Percentiles rank a stretch among this genome's conserved stretches.
Evolutionary conservation across 805 yeast genomes (phyloP).

Genomic region (Blastobotrys mokoenaii): DNA sequence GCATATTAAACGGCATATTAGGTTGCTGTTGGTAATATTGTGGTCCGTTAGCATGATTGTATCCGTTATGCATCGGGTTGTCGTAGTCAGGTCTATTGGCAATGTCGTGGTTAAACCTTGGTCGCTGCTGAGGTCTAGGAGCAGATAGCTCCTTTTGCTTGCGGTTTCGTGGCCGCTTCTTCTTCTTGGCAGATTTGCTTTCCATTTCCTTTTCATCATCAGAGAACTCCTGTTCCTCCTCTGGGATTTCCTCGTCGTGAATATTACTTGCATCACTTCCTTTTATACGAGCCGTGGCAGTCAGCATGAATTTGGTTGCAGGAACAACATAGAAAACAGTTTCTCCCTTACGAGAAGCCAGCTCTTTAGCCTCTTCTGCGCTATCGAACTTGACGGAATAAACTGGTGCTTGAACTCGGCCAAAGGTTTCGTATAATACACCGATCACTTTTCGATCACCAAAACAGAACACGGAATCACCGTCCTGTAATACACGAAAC

Average conservation of each 20-base stretch:
- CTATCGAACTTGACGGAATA: conserved; percentile 64
- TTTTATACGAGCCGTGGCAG: conserved; percentile 62
- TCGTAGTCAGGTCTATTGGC: conserved; percentile 5
- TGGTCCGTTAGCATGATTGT: conserved; percentile 13
- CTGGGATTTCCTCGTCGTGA: conserved; percentile 89
- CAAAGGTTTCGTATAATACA: conserved; percentile 79
- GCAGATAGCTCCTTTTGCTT: not conserved
- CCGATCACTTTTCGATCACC: conserved; percentile 67
- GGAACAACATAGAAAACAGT: conserved; percentile 72
- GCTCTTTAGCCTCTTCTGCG: conserved; percentile 40
- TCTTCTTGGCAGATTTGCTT: conserved; percentile 55
- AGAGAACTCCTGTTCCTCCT: conserved; percentile 88
- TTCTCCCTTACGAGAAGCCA: conserved; percentile 41
- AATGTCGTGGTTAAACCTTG: conserved; percentile 2
- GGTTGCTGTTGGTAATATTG: conserved; percentile 11
- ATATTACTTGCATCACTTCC: conserved; percentile 95
- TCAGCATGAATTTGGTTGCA: conserved; percentile 68
- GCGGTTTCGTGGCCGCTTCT: conserved; percentile 38
- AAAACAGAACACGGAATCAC: conserved; percentile 64
- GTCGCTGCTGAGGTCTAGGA: conserved; percentile 9
- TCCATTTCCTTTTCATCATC: conserved; percentile 87
- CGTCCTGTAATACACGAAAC: conserved; percentile 62
- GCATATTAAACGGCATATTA: not conserved
- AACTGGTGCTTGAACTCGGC: conserved; percentile 72
- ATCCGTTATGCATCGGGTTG: conserved; percentile 1